These are phyloP conservation scores for Dryas integrifolia DNA, from an alignment of 331 rosid species.

Conservation along the genomic window DNA sequence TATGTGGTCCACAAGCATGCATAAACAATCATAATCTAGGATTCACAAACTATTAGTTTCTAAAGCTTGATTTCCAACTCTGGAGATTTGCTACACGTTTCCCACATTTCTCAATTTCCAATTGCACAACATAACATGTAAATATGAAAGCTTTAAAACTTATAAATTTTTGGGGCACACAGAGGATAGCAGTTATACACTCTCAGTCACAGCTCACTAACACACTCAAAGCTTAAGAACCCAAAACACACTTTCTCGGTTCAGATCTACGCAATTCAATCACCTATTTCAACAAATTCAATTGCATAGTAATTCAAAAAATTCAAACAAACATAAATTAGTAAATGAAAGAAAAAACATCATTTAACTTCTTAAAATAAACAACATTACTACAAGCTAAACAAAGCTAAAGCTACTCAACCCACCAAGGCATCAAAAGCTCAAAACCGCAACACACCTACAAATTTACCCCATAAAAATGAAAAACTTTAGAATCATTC, in stretches of 20 bases:
- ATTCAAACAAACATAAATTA: neutral
- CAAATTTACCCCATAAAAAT: neutral
- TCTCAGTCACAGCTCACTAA: neutral
- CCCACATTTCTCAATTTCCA: slow-evolving; percentile 14
- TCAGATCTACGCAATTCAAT: slow-evolving; percentile 37
- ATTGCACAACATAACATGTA: neutral
- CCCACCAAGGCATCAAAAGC: slow-evolving; percentile 8
- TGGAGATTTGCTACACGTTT: neutral
- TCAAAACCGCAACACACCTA: neutral
- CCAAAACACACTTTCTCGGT: neutral
- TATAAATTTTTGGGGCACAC: neutral
- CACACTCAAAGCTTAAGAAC: slow-evolving; percentile 1
- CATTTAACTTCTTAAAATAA: neutral
- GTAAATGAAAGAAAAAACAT: neutral
- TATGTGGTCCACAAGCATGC: neutral
- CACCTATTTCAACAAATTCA: slow-evolving; percentile 29
- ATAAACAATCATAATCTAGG: neutral
- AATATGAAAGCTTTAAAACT: neutral
- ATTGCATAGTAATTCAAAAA: neutral
- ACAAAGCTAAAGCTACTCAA: neutral
- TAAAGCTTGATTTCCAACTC: neutral
- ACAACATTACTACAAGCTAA: slow-evolving; percentile 13
- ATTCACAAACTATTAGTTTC: neutral
- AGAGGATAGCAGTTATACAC: neutral
- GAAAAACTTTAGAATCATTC: neutral